These are phyloP conservation scores for Leptodontidium sp. DNA, from an alignment of 2,329 filamentous ascomycete species.

Conservation along the genomic window DNA sequence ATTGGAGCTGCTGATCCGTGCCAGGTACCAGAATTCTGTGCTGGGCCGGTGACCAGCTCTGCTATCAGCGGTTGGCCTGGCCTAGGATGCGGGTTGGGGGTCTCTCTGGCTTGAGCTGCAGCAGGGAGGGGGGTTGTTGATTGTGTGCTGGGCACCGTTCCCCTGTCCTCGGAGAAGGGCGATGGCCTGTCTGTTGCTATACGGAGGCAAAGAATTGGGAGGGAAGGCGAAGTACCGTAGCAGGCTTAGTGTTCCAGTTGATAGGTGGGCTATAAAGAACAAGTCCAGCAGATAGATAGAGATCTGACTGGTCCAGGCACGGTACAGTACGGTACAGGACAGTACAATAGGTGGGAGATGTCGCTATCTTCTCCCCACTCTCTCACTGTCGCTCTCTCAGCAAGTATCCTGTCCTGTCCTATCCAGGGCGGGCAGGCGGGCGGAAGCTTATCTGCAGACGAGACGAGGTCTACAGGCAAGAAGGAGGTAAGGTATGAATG, in stretches of 20 bases:
- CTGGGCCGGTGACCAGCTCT: slow-evolving; percentile 41
- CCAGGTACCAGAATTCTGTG: slow-evolving; percentile 42
- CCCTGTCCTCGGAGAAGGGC: slow-evolving; percentile 43
- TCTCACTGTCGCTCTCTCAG: slow-evolving; percentile 1
- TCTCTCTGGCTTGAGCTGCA: slow-evolving; percentile 35
- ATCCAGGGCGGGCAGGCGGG: slow-evolving; percentile 14
- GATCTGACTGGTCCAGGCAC: slow-evolving; percentile 32
- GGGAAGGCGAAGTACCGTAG: slow-evolving; percentile 14
- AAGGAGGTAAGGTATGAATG: slow-evolving; percentile 4
- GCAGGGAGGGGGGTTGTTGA: slow-evolving; percentile 32
- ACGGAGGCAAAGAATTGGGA: slow-evolving; percentile 13
- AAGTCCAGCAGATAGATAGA: slow-evolving; percentile 37
- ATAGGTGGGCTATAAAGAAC: slow-evolving; percentile 29
- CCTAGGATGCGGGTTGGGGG: slow-evolving; percentile 29
- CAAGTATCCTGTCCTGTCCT: neutral
- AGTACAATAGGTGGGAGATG: slow-evolving; percentile 3
- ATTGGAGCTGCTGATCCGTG: slow-evolving; percentile 31
- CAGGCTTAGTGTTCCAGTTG: slow-evolving; percentile 12
- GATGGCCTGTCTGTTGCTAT: slow-evolving; percentile 32
- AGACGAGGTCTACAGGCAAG: slow-evolving; percentile 4
- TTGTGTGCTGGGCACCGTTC: slow-evolving; percentile 26
- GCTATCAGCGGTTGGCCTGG: slow-evolving; percentile 35
- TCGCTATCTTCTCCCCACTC: slow-evolving; percentile 36
- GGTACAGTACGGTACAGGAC: neutral
- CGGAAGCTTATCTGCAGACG: slow-evolving; percentile 21